Evolutionary conservation across 345 rosid species (phyloP).

Genomic region (Brassica napus): DNA sequence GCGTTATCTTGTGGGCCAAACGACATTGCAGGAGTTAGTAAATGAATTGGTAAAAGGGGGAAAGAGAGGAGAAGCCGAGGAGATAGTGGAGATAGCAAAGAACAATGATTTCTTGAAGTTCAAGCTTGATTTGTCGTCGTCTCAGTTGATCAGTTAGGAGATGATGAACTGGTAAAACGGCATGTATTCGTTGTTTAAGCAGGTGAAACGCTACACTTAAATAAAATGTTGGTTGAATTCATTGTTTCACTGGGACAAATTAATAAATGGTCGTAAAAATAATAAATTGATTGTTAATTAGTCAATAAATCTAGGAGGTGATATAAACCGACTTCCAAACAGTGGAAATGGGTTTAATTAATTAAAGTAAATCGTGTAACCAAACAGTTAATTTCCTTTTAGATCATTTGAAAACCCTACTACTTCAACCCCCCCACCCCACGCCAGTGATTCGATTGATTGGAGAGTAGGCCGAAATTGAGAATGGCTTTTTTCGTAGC

Average conservation of each 20-base stretch:
- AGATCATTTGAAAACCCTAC: constrained; percentile 39
- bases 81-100: not conserved
- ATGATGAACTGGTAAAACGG: constrained; percentile 8
- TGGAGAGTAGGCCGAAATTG: constrained; percentile 26
- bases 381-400: not conserved
- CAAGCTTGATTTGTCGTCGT: not conserved
- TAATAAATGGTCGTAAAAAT: not conserved
- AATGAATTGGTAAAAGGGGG: not conserved
- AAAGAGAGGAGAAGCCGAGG: not conserved
- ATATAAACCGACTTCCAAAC: constrained; percentile 38
- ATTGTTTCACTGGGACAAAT: not conserved
- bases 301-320: constrained; percentile 1
- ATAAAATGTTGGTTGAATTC: not conserved
- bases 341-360: not conserved
- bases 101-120: not conserved
- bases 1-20: not conserved
- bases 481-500: constrained; percentile 52
- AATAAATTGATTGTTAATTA: not conserved
- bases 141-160: not conserved
- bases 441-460: not conserved
- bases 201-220: not conserved
- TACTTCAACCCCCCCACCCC: constrained; percentile 25
- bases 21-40: not conserved
- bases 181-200: not conserved
- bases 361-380: not conserved